A percentile compares a stretch with the other conserved stretches of the same genome.
Conservation (phyloP, 1,139 yeast species). For the Geotrichum aggregatum region DNA sequence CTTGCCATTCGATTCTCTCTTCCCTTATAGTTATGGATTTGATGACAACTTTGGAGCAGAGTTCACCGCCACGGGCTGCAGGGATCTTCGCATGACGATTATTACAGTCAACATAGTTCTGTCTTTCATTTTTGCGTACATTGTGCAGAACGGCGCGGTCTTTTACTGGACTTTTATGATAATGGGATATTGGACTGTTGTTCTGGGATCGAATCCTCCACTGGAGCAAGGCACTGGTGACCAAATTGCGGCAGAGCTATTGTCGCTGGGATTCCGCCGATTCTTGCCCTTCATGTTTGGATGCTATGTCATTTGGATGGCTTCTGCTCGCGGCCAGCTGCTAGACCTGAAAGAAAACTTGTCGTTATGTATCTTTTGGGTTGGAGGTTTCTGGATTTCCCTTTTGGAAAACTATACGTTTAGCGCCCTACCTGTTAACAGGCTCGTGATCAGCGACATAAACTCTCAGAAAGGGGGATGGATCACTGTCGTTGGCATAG, state of each 20-base stretch:
- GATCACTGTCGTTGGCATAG: conserved; percentile 54
- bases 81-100: conserved; percentile 62
- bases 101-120: conserved; percentile 55
- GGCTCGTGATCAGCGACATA: conserved; percentile 68
- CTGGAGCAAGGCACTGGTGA: conserved; percentile 36
- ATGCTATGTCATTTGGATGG: conserved; percentile 66
- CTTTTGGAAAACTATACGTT: conserved; percentile 81
- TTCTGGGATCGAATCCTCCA: conserved; percentile 77
- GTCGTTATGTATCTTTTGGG: conserved; percentile 62
- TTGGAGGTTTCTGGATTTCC: conserved; percentile 80
- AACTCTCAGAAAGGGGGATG: conserved; percentile 74
- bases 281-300: conserved; percentile 72
- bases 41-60: conserved; percentile 36
- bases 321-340: conserved; percentile 43
- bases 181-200: conserved; percentile 84
- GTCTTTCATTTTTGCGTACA: conserved; percentile 53
- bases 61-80: conserved; percentile 46
- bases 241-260: conserved; percentile 54
- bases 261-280: conserved; percentile 70
- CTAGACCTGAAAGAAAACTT: conserved; percentile 38
- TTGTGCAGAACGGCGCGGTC: conserved; percentile 50
- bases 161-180: conserved; percentile 60
- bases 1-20: conserved; percentile 61
- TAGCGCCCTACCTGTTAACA: conserved; percentile 81
- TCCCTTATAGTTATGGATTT: conserved; percentile 70